These are phyloP conservation scores for Leucocoprinus gongylophorus DNA, from an alignment of 1,284 basidiomycete genomes.

Conservation along the genomic window DNA sequence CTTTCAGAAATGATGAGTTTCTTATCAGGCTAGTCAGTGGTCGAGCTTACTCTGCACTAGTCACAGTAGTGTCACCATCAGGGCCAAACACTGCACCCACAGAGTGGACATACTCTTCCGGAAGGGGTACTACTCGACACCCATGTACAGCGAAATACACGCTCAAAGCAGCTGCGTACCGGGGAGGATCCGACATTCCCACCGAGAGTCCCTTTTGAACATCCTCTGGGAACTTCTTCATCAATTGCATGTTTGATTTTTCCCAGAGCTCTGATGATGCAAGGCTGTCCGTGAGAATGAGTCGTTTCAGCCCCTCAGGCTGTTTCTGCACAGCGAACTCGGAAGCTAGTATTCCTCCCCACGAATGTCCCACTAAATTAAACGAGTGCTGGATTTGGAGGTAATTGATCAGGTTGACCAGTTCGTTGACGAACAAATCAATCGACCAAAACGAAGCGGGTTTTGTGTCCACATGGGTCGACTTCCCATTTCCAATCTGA, in stretches of 20 bases:
- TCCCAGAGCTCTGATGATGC: constrained; percentile 28
- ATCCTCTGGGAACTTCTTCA: constrained; percentile 21
- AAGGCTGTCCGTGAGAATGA: constrained; percentile 33
- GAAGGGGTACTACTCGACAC: constrained; percentile 21
- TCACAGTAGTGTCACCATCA: constrained; percentile 20
- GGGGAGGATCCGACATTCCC: constrained; percentile 20
- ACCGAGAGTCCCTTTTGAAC: constrained; percentile 20
- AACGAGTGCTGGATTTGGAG: constrained; percentile 34
- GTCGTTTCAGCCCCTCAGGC: constrained; percentile 34
- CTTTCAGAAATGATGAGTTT: constrained; percentile 18
- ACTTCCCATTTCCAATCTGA: constrained; percentile 22
- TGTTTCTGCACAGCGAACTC: constrained; percentile 24
- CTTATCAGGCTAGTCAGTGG: constrained; percentile 8
- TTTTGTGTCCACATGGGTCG: constrained; percentile 17
- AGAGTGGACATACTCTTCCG: constrained; percentile 16
- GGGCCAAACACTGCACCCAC: constrained; percentile 18
- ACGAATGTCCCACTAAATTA: constrained; percentile 42
- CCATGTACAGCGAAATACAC: constrained; percentile 23
- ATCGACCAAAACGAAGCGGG: constrained; percentile 37
- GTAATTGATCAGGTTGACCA: constrained; percentile 37
- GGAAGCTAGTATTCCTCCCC: constrained; percentile 45
- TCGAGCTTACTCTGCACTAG: background rate
- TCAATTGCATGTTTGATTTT: constrained; percentile 18
- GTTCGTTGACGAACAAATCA: constrained; percentile 43
- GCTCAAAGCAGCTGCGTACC: constrained; percentile 21